These are phyloP conservation scores for Primulina tabacum DNA, from an alignment of 257 asterid species.

Conservation along the genomic window DNA sequence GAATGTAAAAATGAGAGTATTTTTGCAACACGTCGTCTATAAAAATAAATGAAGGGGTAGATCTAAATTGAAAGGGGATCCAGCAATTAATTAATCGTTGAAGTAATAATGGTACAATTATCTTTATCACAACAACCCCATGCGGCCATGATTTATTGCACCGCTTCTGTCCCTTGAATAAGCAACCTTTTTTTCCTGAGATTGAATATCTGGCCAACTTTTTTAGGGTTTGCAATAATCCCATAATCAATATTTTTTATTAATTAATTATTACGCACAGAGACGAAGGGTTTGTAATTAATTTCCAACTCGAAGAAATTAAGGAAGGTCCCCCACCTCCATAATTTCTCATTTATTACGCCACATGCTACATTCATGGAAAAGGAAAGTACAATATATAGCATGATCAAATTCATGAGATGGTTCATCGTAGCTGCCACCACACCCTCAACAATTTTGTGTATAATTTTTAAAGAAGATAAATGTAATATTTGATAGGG, in stretches of 20 bases:
- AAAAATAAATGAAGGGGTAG: neutral
- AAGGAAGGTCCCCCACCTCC: slow-evolving; percentile 29
- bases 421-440: neutral
- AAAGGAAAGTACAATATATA: slow-evolving; percentile 21
- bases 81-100: too few species aligned
- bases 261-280: neutral
- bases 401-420: neutral
- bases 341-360: slow-evolving; percentile 23
- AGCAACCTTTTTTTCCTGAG: neutral
- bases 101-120: slow-evolving; percentile 4
- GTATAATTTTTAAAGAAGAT: too few species aligned
- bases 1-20: neutral
- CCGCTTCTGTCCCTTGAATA: neutral
- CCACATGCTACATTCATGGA: slow-evolving; percentile 31
- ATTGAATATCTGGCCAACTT: neutral
- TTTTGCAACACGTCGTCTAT: neutral
- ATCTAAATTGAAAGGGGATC: neutral
- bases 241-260: neutral
- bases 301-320: neutral
- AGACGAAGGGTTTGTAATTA: slow-evolving; percentile 1
- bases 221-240: neutral
- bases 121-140: slow-evolving; percentile 1
- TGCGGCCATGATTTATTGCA: slow-evolving; percentile 12
- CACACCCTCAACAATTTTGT: too few species aligned
- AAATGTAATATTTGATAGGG: too few species aligned